Conservation (phyloP, 1,139 yeast species). For the Meyerozyma smithsonii region DNA sequence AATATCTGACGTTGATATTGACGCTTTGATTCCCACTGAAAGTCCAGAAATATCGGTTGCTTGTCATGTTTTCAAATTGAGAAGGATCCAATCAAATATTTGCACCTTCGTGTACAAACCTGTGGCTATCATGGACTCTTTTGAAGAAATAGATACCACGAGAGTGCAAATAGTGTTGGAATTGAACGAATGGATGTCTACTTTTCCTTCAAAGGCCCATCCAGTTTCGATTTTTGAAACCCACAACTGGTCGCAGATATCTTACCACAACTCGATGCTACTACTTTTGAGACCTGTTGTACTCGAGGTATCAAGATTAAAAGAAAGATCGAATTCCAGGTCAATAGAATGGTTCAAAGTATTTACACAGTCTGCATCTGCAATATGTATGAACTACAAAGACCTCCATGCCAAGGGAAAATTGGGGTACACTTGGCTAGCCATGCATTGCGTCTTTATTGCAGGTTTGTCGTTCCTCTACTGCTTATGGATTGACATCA, state of each 20-base stretch:
- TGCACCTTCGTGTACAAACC: background rate
- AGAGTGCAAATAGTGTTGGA: background rate
- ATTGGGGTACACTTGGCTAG: background rate
- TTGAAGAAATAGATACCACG: background rate
- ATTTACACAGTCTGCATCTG: background rate
- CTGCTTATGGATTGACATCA: background rate
- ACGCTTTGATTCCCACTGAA: background rate
- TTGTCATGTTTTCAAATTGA: background rate
- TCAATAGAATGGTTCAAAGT: background rate
- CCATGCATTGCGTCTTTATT: background rate
- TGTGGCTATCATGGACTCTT: background rate
- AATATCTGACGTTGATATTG: background rate
- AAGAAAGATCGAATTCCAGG: background rate
- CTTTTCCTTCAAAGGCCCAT: background rate
- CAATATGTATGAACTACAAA: background rate
- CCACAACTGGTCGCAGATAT: background rate
- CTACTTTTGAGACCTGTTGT: background rate
- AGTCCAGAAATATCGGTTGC: background rate
- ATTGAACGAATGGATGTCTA: background rate
- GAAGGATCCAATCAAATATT: conserved; percentile 14
- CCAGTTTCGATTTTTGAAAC: background rate
- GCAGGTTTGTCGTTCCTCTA: background rate
- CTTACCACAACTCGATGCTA: background rate
- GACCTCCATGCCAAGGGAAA: background rate
- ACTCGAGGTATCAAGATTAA: background rate